Conservation (phyloP, 1,284 basidiomycete species). For the Hypsizygus ulmarius region DNA sequence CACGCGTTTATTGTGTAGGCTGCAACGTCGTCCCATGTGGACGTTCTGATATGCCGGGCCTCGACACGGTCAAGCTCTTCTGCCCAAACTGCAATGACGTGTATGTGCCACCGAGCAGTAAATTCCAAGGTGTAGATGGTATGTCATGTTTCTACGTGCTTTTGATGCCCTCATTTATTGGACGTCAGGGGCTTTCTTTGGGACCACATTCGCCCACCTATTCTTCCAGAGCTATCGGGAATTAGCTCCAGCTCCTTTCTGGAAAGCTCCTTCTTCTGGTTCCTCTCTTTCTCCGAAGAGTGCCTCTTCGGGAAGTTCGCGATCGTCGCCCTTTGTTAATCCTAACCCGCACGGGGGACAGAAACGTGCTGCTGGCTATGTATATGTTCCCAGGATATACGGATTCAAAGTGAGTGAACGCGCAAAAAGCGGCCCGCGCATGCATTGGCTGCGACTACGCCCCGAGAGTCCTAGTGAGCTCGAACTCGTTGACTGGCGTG, state of each 20-base stretch:
- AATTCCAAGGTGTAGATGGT: conserved; percentile 97
- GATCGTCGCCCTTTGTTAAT: conserved; percentile 64
- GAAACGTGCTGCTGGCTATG: conserved; percentile 78
- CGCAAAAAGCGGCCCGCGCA: conserved; percentile 89
- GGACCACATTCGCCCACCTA: conserved; percentile 96
- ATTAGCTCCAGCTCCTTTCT: conserved; percentile 84
- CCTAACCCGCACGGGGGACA: conserved; percentile 87
- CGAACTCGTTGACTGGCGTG: conserved; percentile 84
- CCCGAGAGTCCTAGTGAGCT: conserved; percentile 80
- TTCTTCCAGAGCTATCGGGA: conserved; percentile 98
- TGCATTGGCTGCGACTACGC: conserved; percentile 92
- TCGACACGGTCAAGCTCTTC: conserved; percentile 98
- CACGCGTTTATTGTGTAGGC: conserved; percentile 90
- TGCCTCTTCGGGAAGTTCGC: conserved; percentile 45
- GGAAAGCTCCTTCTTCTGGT: conserved; percentile 54
- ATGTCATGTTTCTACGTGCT: conserved; percentile 27
- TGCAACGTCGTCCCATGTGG: conserved; percentile 95
- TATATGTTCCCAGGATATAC: conserved; percentile 94
- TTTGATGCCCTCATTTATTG: conserved; percentile 18
- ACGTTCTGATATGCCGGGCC: conserved; percentile 93
- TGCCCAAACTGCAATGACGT: conserved; percentile 99
- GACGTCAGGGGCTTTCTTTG: conserved; percentile 90
- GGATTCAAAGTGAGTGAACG: conserved; percentile 85
- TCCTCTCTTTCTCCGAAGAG: conserved; percentile 56
- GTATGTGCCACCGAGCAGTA: conserved; percentile 92